Percentiles rank a stretch among this genome's conserved stretches.
phyloP scores from a whole-genome alignment of 371 early-diverging fungal genomes.

The Conidiobolus incongruus region DNA sequence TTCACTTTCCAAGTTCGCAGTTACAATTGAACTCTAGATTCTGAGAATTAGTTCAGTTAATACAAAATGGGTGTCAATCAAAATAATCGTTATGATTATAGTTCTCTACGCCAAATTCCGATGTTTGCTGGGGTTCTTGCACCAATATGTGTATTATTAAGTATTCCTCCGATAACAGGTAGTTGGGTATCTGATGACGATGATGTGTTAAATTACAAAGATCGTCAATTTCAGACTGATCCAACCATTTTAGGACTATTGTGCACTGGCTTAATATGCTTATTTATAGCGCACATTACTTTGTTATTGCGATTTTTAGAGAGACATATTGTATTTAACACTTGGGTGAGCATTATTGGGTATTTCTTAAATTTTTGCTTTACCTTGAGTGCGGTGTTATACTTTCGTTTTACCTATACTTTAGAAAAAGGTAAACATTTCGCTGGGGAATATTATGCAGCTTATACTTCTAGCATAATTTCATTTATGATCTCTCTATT shows the following conservation, averaged over 20 bases:
- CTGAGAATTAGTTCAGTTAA: too few species aligned
- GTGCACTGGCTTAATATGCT: not conserved
- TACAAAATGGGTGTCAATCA: too few species aligned
- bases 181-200: not conserved
- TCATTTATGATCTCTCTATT: not conserved
- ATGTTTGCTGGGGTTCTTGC: not conserved
- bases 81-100: too few species aligned
- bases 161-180: conserved; percentile 1
- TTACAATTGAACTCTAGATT: too few species aligned
- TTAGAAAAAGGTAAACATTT: not conserved
- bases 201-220: too few species aligned
- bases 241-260: not conserved
- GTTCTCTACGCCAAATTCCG: too few species aligned
- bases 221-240: too few species aligned
- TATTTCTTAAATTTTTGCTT: not conserved
- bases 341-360: not conserved
- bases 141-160: conserved; percentile 1
- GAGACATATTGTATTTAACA: not conserved
- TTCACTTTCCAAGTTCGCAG: too few species aligned
- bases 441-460: not conserved
- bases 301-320: conserved; percentile 1
- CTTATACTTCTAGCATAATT: not conserved
- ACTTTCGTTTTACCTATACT: not conserved
- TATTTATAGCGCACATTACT: not conserved
- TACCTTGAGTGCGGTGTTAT: not conserved